Evolutionary conservation across 257 asterid genomes (phyloP), one percentile per base, ranked within the genome.

Genomic region (Nicotiana benthamiana): DNA sequence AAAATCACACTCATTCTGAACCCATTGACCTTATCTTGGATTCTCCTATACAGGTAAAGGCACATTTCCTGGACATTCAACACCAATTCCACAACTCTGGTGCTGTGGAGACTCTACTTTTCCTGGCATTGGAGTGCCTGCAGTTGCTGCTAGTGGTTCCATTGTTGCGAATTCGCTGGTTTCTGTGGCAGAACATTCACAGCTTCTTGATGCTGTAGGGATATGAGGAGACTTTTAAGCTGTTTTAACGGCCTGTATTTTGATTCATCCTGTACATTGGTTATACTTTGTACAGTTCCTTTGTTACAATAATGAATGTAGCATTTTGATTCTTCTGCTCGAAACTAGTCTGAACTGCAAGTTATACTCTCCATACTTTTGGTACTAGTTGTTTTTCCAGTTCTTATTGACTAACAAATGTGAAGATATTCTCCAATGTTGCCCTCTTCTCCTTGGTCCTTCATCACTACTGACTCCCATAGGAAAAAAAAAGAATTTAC

Each of bases 61-160:
- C 72, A 82, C 97, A 3, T 95, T 95, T 81, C 98, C 97, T 0
- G 97, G 96, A 52, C 97, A 95, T 80, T 86, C 97, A 11, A 90
- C 97, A 59, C 97, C 98, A 43, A 85, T 95, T 54, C 75, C 91
- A 1, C 89, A 89, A 61, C 98, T 95, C 75, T 84, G 82, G 13
- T 92, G 98, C 83, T 95, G 99, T 56, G 99, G 99, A 59, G 99
- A 95, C 86, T 95, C 99, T n/a, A 95, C 99, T 76, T 95, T 95
- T 77, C 99, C 99, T 0, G 99, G 99, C 22, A 95, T 95, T 0
- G 98, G 99, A 27, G 98, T 95, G 17, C 99, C 99, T 79, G 99
- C 98, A 9, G 99, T 95, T 84, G 99, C 99, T 32, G 98, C 99
- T 40, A 93, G 99, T 87, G 99, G 99, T 65, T 98, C 99, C 85